A percentile compares a stretch with the other conserved stretches of the same genome.
phyloP scores from a whole-genome alignment of 2,329 filamentous ascomycete genomes.

The Pseudogymnoascus sp. region DNA sequence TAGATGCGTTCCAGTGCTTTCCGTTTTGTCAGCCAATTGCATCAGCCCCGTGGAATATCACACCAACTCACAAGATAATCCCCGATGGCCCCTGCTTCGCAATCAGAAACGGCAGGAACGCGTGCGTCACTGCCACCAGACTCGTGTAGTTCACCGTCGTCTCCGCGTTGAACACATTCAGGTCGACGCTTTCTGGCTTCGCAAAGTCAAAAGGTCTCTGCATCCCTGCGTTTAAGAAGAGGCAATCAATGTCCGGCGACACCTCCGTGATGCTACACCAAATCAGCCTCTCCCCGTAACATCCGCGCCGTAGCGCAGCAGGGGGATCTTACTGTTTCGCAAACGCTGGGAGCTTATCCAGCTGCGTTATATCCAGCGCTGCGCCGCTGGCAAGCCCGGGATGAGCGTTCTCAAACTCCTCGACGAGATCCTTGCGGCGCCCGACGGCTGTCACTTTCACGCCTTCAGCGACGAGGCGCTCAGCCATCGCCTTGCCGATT shows the following conservation, averaged over 20 bases:
- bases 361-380: constrained; percentile 39
- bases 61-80: constrained; percentile 18
- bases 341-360: constrained; percentile 35
- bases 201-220: constrained; percentile 42
- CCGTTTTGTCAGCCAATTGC: constrained; percentile 14
- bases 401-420: constrained; percentile 38
- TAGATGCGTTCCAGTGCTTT: constrained; percentile 18
- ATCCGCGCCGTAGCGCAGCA: too few relatives aligned
- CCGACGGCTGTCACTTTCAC: constrained; percentile 46
- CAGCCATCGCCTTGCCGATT: constrained; percentile 40
- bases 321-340: constrained; percentile 20
- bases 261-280: constrained; percentile 23
- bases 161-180: constrained; percentile 31
- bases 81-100: constrained; percentile 12
- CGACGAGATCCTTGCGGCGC: constrained; percentile 43
- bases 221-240: constrained; percentile 50
- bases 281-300: background rate
- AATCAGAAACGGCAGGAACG: constrained; percentile 29
- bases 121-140: constrained; percentile 32
- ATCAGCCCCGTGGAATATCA: constrained; percentile 9
- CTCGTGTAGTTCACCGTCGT: constrained; percentile 37
- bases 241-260: constrained; percentile 44
- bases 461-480: constrained; percentile 37
- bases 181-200: constrained; percentile 34
- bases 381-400: background rate